A percentile compares a stretch with the other conserved stretches of the same genome.
These are phyloP conservation scores for Alternaria sp. DNA, from an alignment of 2,329 filamentous ascomycete genomes.

Conservation along the genomic window DNA sequence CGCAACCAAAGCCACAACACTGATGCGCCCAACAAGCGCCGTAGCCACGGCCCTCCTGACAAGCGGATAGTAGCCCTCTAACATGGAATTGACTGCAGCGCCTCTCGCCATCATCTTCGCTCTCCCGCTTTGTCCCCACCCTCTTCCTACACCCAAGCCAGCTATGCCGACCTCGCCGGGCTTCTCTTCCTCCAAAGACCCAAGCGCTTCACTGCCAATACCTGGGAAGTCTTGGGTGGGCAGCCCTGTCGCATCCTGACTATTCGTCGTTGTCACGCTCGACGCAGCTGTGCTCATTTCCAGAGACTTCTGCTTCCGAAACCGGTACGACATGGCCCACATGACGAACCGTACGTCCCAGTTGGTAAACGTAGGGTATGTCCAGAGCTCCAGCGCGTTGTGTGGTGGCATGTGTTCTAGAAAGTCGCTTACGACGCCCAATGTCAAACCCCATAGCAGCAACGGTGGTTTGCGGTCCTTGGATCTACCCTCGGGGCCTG, in stretches of 20 bases:
- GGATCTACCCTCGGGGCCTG: slow-evolving; percentile 33
- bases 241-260: slow-evolving; percentile 17
- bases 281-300: slow-evolving; percentile 33
- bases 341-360: slow-evolving; percentile 66
- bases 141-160: slow-evolving; percentile 52
- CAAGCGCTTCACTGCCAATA: slow-evolving; percentile 28
- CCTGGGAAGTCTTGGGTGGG: slow-evolving; percentile 35
- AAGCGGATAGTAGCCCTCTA: slow-evolving; percentile 61
- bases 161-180: slow-evolving; percentile 55
- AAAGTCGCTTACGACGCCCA: slow-evolving; percentile 71
- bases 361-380: slow-evolving; percentile 71
- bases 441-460: slow-evolving; percentile 71
- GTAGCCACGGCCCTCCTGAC: slow-evolving; percentile 55
- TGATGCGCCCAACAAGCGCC: slow-evolving; percentile 49
- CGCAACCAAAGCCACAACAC: slow-evolving; percentile 29
- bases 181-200: slow-evolving; percentile 32
- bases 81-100: slow-evolving; percentile 55
- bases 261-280: slow-evolving; percentile 4
- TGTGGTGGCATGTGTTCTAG: slow-evolving; percentile 70
- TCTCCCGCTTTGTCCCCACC: slow-evolving; percentile 45
- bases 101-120: slow-evolving; percentile 48
- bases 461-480: slow-evolving; percentile 56
- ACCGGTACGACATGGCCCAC: slow-evolving; percentile 64
- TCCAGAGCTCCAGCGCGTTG: slow-evolving; percentile 67
- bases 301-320: slow-evolving; percentile 51